phyloP scores from a whole-genome alignment of 2,329 filamentous ascomycete genomes.

The Tolypocladium amazonense region DNA sequence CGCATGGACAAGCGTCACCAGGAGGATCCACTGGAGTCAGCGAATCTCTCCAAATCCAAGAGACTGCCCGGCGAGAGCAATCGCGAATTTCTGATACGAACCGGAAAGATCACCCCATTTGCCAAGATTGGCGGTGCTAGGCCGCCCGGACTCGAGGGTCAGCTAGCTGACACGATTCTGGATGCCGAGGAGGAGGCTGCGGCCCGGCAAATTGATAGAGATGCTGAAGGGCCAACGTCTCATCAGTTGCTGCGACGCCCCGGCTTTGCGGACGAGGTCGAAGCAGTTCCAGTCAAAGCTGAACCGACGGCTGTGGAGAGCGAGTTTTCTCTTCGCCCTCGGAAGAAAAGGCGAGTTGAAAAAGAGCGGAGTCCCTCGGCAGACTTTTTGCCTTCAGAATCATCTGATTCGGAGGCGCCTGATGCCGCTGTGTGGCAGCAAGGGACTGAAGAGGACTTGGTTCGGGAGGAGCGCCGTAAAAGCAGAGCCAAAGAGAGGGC shows the following conservation, averaged over 20 bases:
- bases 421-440: slow-evolving; percentile 26
- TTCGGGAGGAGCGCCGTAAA: slow-evolving; percentile 29
- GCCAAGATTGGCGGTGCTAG: slow-evolving; percentile 62
- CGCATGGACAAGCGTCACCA: slow-evolving; percentile 69
- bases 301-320: slow-evolving; percentile 24
- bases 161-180: slow-evolving; percentile 65
- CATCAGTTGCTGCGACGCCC: slow-evolving; percentile 66
- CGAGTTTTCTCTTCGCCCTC: slow-evolving; percentile 48
- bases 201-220: slow-evolving; percentile 26
- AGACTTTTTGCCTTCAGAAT: slow-evolving; percentile 30
- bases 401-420: slow-evolving; percentile 21
- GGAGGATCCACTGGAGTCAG: slow-evolving; percentile 32
- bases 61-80: slow-evolving; percentile 71
- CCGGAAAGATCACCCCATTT: slow-evolving; percentile 96
- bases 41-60: slow-evolving; percentile 37
- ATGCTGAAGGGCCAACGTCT: slow-evolving; percentile 42
- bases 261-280: slow-evolving; percentile 45
- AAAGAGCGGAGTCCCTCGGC: slow-evolving; percentile 29
- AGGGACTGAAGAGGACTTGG: slow-evolving; percentile 25
- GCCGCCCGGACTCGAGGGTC: slow-evolving; percentile 51
- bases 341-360: slow-evolving; percentile 41
- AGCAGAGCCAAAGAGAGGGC: slow-evolving; percentile 27
- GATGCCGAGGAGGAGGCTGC: slow-evolving; percentile 68
- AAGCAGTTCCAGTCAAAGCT: neutral
- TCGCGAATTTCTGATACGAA: slow-evolving; percentile 84